phyloP scores from a whole-genome alignment of 1,284 basidiomycete genomes.

The Moesziomyces aphidis region DNA sequence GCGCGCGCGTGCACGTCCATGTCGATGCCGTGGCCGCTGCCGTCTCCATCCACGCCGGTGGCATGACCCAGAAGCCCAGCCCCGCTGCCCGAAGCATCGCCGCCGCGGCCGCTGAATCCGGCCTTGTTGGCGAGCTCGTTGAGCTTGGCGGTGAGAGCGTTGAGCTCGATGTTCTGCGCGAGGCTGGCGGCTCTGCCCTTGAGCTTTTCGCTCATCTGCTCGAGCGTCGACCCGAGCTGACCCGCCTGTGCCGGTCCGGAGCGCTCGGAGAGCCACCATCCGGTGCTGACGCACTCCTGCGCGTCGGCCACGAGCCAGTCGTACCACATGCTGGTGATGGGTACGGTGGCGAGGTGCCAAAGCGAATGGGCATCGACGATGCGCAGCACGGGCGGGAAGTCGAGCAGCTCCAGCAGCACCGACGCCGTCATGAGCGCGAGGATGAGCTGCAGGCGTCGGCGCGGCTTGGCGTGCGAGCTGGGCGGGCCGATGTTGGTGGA shows the following conservation, averaged over 20 bases:
- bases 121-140: slow-evolving; percentile 54
- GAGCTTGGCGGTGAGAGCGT: slow-evolving; percentile 49
- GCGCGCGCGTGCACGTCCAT: slow-evolving; percentile 11
- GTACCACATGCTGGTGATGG: slow-evolving; percentile 83
- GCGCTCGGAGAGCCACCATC: slow-evolving; percentile 56
- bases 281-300: slow-evolving; percentile 53
- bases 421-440: slow-evolving; percentile 78
- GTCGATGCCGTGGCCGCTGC: slow-evolving; percentile 13
- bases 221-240: slow-evolving; percentile 17
- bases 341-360: slow-evolving; percentile 91
- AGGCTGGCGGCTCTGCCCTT: slow-evolving; percentile 42
- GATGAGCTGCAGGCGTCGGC: slow-evolving; percentile 71
- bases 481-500: slow-evolving; percentile 50
- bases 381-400: slow-evolving; percentile 82
- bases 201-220: slow-evolving; percentile 42
- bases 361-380: slow-evolving; percentile 91
- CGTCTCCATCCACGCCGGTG: neutral
- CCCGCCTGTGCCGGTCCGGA: slow-evolving; percentile 3
- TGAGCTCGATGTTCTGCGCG: slow-evolving; percentile 52
- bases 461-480: slow-evolving; percentile 65
- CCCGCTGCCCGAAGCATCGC: neutral
- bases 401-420: slow-evolving; percentile 86
- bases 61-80: neutral
- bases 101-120: slow-evolving; percentile 33
- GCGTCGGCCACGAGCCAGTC: slow-evolving; percentile 63